These are phyloP conservation scores for Fusarium irregulare DNA, from an alignment of 2,329 filamentous ascomycete species.

Conservation along the genomic window DNA sequence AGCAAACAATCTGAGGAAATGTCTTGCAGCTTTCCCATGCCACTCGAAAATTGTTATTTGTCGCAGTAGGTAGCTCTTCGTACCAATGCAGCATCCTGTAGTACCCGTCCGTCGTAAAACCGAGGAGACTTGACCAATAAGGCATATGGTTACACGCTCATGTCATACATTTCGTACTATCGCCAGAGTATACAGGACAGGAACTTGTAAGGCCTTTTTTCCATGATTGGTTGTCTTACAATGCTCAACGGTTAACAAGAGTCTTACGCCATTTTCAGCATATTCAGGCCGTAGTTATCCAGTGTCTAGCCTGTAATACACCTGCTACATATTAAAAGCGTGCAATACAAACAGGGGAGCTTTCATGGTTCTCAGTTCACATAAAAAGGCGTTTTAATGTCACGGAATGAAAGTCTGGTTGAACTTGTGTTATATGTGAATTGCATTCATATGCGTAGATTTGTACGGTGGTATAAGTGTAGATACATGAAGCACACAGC, in stretches of 20 bases:
- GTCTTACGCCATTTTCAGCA: neutral
- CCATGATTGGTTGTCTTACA: neutral
- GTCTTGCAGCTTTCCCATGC: neutral
- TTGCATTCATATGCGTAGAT: slow-evolving; percentile 1
- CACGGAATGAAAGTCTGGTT: too few relatives aligned
- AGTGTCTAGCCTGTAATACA: neutral
- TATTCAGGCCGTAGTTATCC: neutral
- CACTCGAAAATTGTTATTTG: neutral
- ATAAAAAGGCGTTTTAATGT: neutral
- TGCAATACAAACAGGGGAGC: neutral
- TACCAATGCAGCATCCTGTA: neutral
- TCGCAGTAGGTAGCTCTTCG: neutral
- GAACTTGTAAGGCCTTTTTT: neutral
- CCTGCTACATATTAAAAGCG: neutral
- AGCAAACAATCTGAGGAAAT: neutral
- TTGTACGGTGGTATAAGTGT: slow-evolving; percentile 25
- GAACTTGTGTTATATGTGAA: neutral
- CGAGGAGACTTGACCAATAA: neutral
- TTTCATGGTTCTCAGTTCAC: neutral
- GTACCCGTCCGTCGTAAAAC: neutral
- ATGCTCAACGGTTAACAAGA: neutral
- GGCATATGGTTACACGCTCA: neutral
- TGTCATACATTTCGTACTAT: neutral
- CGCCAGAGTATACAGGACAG: neutral
- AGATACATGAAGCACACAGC: slow-evolving; percentile 31